Evolutionary conservation across 805 yeast genomes (phyloP).

Genomic region (Kazachstania taianensis): DNA sequence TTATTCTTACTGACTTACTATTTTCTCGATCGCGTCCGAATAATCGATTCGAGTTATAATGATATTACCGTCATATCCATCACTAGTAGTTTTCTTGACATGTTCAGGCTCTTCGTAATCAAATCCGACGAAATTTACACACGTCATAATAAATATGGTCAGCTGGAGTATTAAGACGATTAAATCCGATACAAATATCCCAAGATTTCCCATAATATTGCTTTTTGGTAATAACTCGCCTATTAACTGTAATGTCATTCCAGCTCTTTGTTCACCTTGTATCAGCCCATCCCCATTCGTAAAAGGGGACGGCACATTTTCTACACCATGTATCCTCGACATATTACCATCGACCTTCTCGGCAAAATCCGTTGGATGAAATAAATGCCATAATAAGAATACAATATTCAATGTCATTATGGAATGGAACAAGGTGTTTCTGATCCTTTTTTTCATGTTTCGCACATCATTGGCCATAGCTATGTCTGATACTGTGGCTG

Average conservation of each 20-base stretch:
- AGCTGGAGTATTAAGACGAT: constrained; percentile 21
- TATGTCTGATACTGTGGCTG: constrained; percentile 6
- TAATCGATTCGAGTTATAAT: constrained; percentile 31
- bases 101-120: constrained; percentile 10
- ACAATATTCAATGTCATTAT: constrained; percentile 18
- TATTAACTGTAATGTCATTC: constrained; percentile 34
- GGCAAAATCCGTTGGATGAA: constrained; percentile 30
- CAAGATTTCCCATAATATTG: constrained; percentile 27
- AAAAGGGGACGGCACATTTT: constrained; percentile 26
- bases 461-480: constrained; percentile 1
- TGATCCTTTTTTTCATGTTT: constrained; percentile 14
- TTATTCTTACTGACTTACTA: too few relatives aligned
- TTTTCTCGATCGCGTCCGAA: constrained; percentile 13
- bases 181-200: constrained; percentile 20
- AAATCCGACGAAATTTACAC: constrained; percentile 19
- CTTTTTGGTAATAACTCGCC: constrained; percentile 36
- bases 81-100: constrained; percentile 19
- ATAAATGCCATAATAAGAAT: constrained; percentile 11
- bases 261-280: constrained; percentile 29
- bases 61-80: constrained; percentile 39
- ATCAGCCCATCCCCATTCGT: constrained; percentile 17
- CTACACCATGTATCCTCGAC: constrained; percentile 15
- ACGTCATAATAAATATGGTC: constrained; percentile 18
- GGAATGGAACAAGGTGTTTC: constrained; percentile 19
- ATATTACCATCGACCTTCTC: constrained; percentile 25